Evolutionary conservation across 306 rosid species (phyloP).

Genomic region (Corylus heterophylla): DNA sequence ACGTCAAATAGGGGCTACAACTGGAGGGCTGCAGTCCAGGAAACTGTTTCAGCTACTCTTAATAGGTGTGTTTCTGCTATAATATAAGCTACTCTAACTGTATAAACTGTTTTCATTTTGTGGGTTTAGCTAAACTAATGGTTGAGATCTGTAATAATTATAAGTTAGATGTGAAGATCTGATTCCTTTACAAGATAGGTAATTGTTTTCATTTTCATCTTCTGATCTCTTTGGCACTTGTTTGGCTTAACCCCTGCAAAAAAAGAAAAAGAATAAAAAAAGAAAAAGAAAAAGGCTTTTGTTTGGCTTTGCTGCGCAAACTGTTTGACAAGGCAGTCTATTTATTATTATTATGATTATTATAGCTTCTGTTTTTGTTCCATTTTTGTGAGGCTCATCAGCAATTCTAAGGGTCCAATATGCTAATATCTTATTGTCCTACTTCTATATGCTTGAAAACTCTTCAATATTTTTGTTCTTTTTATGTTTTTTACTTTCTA

Average conservation of each 20-base stretch:
- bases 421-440: too few species aligned
- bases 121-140: background rate
- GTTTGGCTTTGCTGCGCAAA: too few species aligned
- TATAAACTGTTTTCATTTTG: slow-evolving; percentile 6
- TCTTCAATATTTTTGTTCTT: too few species aligned
- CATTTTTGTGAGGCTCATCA: background rate
- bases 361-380: too few species aligned
- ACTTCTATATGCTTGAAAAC: too few species aligned
- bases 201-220: background rate
- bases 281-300: too few species aligned
- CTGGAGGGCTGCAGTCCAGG: slow-evolving; percentile 98
- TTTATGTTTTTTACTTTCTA: too few species aligned
- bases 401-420: too few species aligned
- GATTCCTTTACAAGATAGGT: background rate
- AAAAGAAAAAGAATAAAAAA: too few species aligned
- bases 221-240: background rate
- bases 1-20: slow-evolving; percentile 91
- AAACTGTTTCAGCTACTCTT: slow-evolving; percentile 96
- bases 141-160: background rate
- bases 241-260: background rate
- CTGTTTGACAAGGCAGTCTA: too few species aligned
- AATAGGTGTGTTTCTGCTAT: slow-evolving; percentile 62
- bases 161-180: background rate
- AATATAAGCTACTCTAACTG: background rate
- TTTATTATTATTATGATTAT: background rate